Conservation (phyloP, 352 stramenopile species). For the Labyrinthula sp. region DNA sequence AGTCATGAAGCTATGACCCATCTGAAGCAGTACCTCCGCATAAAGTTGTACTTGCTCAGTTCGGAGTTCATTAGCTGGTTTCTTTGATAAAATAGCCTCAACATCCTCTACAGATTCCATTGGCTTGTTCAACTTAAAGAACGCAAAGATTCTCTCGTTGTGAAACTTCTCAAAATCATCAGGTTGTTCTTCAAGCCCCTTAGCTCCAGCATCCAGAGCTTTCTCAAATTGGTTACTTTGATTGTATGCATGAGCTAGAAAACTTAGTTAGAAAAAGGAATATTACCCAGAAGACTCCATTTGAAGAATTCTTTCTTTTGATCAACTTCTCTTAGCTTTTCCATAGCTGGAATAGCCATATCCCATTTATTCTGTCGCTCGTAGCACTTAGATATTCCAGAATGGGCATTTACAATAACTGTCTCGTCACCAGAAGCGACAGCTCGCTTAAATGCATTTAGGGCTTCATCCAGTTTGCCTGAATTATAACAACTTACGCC, state of each 20-base stretch:
- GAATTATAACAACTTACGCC: too few species aligned
- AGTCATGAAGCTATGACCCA: slow-evolving; percentile 5
- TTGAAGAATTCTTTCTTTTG: slow-evolving; percentile 6
- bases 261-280: too few species aligned
- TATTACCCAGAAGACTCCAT: too few species aligned
- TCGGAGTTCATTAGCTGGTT: slow-evolving; percentile 7
- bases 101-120: slow-evolving; percentile 14
- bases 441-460: slow-evolving; percentile 19
- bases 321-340: slow-evolving; percentile 4
- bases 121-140: slow-evolving; percentile 12
- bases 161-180: not conserved
- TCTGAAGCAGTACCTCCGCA: slow-evolving; percentile 5
- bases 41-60: slow-evolving; percentile 18
- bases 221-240: slow-evolving; percentile 7
- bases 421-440: slow-evolving; percentile 13
- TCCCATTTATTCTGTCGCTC: slow-evolving; percentile 4
- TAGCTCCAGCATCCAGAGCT: not conserved
- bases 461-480: slow-evolving; percentile 8
- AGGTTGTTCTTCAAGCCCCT: not conserved
- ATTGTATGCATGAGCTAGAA: slow-evolving; percentile 8
- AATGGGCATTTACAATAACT: slow-evolving; percentile 2
- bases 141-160: slow-evolving; percentile 27
- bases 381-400: slow-evolving; percentile 3
- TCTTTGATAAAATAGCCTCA: slow-evolving; percentile 15
- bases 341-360: not conserved